Evolutionary conservation across 495 filamentous ascomycete genomes (phyloP), one percentile per base, ranked within the genome.

Genomic region (Penicillium bovifimosum): DNA sequence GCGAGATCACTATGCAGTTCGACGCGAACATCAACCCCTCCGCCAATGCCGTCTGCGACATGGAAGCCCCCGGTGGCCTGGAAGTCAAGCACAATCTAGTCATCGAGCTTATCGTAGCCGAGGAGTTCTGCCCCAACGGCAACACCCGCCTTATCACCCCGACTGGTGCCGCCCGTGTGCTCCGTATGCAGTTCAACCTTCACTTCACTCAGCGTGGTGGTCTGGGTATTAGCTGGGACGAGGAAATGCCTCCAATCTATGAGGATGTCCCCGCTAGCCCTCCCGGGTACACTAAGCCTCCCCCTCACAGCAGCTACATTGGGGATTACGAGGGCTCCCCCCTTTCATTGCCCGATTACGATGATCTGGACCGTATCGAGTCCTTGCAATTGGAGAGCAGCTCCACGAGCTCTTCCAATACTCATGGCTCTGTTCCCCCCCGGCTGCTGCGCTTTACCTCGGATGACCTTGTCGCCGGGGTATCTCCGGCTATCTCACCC

Each of bases 151-250:
- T 88, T 38, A 79, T 87, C 20, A 90, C 89, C 1, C 91, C 92
- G 5, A 96, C 93, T 0, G 93, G 93, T 29, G 84, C 88, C 2
- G 93, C 93, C 0, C 82, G 93, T 41, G 91, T 99, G 26, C 74
- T 99, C 36, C 82, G 92, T 49, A 96, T 95, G 86, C 90, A 96
- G 62, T 96, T 96, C 77, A 78, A 79, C 54, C 71, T 90, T 31
- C 72, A 80, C 32, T 75, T 96, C 45, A 96, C 92, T 1, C 87
- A 95, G 65, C 80, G 91, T 32, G 80, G 79, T 14, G 93, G 95
- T 2, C 76, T 97, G 46, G 93, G 93, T 3, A 92, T 99, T 62
- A 88, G 85, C 62, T 99, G 93, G 93, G 93, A 99, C 52, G 90
- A 96, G 69, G 93, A 99, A 71, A 82, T 86, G 67, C 93, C 93